Evolutionary conservation across 352 stramenopile genomes (phyloP).

Genomic region (Globisporangium mamillatum): DNA sequence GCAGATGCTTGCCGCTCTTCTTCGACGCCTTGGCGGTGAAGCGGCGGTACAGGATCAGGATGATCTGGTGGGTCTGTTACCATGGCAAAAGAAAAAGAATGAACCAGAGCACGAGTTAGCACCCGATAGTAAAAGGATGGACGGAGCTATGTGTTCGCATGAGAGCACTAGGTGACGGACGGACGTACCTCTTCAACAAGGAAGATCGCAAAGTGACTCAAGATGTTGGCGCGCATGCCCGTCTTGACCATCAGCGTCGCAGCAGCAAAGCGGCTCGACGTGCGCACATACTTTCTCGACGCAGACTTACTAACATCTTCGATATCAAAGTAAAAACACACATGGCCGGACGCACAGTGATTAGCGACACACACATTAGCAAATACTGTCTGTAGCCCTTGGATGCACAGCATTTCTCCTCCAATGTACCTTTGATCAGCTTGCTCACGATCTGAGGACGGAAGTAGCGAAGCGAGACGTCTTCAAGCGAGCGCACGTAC

Average conservation of each 20-base stretch:
- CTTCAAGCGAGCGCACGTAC: conserved; percentile 71
- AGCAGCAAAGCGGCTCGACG: conserved; percentile 48
- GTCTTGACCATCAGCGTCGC: conserved; percentile 73
- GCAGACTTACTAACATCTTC: conserved; percentile 70
- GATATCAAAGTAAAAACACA: no score
- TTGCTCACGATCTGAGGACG: conserved; percentile 65
- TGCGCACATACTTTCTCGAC: conserved; percentile 71
- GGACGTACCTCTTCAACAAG: conserved; percentile 72
- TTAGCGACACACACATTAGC: conserved; percentile 4
- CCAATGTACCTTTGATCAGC: conserved; percentile 68
- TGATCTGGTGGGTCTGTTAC: conserved; percentile 58
- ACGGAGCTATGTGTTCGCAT: background rate
- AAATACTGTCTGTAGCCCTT: background rate
- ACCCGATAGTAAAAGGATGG: background rate
- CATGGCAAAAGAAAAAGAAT: conserved; percentile 6
- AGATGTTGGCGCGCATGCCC: conserved; percentile 68
- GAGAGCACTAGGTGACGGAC: conserved; percentile 6
- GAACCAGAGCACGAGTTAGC: background rate
- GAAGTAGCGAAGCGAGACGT: conserved; percentile 52
- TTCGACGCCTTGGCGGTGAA: conserved; percentile 41
- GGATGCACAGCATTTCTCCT: background rate
- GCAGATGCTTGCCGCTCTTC: conserved; percentile 38
- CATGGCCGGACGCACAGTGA: background rate
- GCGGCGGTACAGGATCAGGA: conserved; percentile 68
- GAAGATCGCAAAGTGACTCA: conserved; percentile 80